Conservation (phyloP, 2,329 filamentous ascomycete species). For the Neofusicoccum umdonicola region DNA sequence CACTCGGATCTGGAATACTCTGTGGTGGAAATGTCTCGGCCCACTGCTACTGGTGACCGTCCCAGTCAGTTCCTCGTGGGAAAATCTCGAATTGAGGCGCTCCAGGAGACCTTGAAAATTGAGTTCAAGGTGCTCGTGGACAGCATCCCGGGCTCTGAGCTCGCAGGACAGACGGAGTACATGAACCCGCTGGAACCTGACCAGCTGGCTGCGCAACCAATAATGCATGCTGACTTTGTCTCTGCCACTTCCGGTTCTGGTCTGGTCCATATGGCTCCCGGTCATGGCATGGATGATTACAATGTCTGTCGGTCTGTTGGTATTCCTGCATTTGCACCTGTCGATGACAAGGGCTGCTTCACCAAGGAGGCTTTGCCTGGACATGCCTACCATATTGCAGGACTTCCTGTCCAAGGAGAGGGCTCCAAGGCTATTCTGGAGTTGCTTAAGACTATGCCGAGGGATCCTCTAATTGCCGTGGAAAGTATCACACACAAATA, state of each 20-base stretch:
- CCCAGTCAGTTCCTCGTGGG: slow-evolving; percentile 65
- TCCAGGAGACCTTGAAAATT: slow-evolving; percentile 31
- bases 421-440: slow-evolving; percentile 69
- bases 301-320: slow-evolving; percentile 69
- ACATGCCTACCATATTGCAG: slow-evolving; percentile 64
- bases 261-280: slow-evolving; percentile 90
- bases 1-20: slow-evolving; percentile 72
- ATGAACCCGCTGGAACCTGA: slow-evolving; percentile 64
- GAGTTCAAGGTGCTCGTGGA: slow-evolving; percentile 52
- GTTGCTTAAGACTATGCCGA: slow-evolving; percentile 51
- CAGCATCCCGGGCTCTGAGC: slow-evolving; percentile 61
- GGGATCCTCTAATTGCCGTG: slow-evolving; percentile 2
- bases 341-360: slow-evolving; percentile 78
- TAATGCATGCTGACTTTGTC: slow-evolving; percentile 86
- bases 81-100: slow-evolving; percentile 63
- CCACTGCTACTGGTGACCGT: slow-evolving; percentile 27
- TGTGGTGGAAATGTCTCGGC: slow-evolving; percentile 51
- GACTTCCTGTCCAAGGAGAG: slow-evolving; percentile 67
- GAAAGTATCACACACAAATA: slow-evolving; percentile 70
- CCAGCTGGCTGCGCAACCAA: slow-evolving; percentile 58
- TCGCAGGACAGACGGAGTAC: slow-evolving; percentile 54
- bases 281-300: slow-evolving; percentile 97
- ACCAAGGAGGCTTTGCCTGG: slow-evolving; percentile 75
- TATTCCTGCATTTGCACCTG: slow-evolving; percentile 74
- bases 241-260: slow-evolving; percentile 88